Evolutionary conservation across 768 basidiomycete species (phyloP).

Genomic region (Tulasnella sp.): DNA sequence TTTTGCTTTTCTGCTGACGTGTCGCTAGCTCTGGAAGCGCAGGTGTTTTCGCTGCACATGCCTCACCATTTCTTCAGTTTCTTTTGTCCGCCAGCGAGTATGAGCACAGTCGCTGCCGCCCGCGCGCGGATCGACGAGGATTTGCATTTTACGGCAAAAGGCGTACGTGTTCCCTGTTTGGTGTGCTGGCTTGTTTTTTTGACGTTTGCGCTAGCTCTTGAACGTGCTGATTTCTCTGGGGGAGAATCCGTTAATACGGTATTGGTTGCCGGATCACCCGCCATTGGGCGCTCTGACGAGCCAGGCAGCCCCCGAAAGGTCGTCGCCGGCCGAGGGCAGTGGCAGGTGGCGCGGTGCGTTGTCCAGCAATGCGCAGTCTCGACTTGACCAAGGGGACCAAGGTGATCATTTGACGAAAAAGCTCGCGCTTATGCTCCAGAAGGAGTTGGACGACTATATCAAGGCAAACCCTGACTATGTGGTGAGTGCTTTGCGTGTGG

Average conservation of each 20-base stretch:
- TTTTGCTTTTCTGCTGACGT: neutral
- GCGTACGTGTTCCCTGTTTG: constrained; percentile 33
- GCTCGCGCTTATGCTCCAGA: constrained; percentile 76
- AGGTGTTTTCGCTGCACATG: constrained; percentile 65
- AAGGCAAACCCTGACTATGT: constrained; percentile 76
- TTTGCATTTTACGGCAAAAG: constrained; percentile 53
- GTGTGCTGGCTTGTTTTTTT: constrained; percentile 1
- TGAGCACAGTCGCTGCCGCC: constrained; percentile 48
- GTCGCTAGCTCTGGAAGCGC: constrained; percentile 63
- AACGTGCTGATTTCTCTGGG: constrained; percentile 83
- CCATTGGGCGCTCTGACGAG: constrained; percentile 76
- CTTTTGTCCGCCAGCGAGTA: constrained; percentile 54
- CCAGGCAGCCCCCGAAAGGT: constrained; percentile 47
- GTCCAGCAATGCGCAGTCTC: neutral
- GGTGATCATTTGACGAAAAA: constrained; percentile 63
- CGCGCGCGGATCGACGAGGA: constrained; percentile 79
- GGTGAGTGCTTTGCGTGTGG: constrained; percentile 35
- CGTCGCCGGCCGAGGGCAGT: constrained; percentile 42
- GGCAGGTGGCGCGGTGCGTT: constrained; percentile 40
- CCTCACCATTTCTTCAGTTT: constrained; percentile 79
- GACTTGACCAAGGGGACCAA: constrained; percentile 30
- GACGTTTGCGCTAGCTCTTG: constrained; percentile 41
- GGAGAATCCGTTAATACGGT: constrained; percentile 87
- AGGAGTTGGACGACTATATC: constrained; percentile 75
- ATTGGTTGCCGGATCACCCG: constrained; percentile 74